Evolutionary conservation across 2,329 filamentous ascomycete genomes (phyloP).

Genomic region (Plectosphaerella plurivora): DNA sequence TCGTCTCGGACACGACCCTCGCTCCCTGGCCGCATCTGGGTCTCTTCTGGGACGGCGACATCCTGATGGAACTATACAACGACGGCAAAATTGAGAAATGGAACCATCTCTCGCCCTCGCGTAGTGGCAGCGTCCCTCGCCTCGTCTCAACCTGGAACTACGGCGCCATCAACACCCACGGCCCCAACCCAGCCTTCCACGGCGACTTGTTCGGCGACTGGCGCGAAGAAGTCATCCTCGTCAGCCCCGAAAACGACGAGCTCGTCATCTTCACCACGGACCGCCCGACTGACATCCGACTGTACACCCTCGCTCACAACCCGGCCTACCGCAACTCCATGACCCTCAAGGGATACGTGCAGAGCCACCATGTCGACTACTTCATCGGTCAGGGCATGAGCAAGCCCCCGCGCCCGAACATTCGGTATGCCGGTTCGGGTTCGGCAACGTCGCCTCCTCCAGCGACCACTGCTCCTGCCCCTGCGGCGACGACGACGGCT

Average conservation of each 20-base stretch:
- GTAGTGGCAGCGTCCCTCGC: neutral
- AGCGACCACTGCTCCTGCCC: slow-evolving; percentile 5
- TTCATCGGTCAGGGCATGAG: slow-evolving; percentile 14
- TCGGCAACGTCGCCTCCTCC: neutral
- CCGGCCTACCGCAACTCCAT: slow-evolving; percentile 18
- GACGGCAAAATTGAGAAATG: slow-evolving; percentile 17
- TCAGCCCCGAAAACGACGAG: slow-evolving; percentile 10
- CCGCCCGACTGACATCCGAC: slow-evolving; percentile 10
- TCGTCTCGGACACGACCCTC: neutral
- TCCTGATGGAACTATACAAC: slow-evolving; percentile 16
- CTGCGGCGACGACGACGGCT: neutral
- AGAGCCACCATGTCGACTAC: slow-evolving; percentile 17
- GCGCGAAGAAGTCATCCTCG: slow-evolving; percentile 16
- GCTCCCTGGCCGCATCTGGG: slow-evolving; percentile 7
- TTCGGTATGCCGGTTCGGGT: slow-evolving; percentile 2
- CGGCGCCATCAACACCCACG: slow-evolving; percentile 1
- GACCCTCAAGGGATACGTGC: slow-evolving; percentile 17
- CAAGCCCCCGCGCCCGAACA: slow-evolving; percentile 9
- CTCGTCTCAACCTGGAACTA: slow-evolving; percentile 4
- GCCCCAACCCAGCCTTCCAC: slow-evolving; percentile 11
- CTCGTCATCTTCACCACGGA: slow-evolving; percentile 17
- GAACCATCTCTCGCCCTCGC: slow-evolving; percentile 3
- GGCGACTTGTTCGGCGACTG: slow-evolving; percentile 17
- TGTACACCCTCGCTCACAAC: slow-evolving; percentile 18
- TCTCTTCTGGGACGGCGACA: slow-evolving; percentile 12